Evolutionary conservation across 345 rosid genomes (phyloP).

Genomic region (Pistacia integerrima): DNA sequence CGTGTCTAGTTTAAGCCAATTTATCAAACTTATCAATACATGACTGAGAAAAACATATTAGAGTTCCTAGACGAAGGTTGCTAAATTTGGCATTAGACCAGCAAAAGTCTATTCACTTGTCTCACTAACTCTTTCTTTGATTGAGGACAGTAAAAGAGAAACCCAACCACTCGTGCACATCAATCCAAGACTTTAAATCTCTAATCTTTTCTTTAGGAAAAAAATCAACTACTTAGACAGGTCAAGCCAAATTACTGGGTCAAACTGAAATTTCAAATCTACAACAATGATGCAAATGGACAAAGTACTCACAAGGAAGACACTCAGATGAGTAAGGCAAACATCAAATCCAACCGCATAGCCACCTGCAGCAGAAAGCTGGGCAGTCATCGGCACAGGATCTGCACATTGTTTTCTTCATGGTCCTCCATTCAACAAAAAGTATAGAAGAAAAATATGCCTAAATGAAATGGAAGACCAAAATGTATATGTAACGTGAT

Average conservation of each 20-base stretch:
- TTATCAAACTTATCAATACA: neutral
- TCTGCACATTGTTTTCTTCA: conserved; percentile 56
- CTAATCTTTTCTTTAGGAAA: no score
- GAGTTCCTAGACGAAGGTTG: neutral
- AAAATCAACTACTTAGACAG: neutral
- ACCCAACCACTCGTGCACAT: no score
- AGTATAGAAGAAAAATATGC: neutral
- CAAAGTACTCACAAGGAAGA: conserved; percentile 6
- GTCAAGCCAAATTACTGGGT: neutral
- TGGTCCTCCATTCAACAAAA: conserved; percentile 28
- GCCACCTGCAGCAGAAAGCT: conserved; percentile 56
- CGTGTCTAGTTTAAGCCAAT: neutral
- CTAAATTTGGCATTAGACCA: neutral
- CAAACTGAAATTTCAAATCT: neutral
- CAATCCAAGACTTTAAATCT: no score
- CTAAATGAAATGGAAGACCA: neutral
- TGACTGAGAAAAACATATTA: neutral
- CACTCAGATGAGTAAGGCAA: conserved; percentile 80
- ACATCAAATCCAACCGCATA: conserved; percentile 47
- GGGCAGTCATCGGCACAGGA: conserved; percentile 43
- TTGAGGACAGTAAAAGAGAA: no score
- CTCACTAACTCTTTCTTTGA: no score
- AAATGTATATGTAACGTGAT: conserved; percentile 12
- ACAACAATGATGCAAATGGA: neutral
- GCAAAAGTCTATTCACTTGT: neutral